A percentile compares a stretch with the other conserved stretches of the same genome.
Evolutionary conservation across 768 basidiomycete genomes (phyloP).

Genomic region (Hericium coralloides): DNA sequence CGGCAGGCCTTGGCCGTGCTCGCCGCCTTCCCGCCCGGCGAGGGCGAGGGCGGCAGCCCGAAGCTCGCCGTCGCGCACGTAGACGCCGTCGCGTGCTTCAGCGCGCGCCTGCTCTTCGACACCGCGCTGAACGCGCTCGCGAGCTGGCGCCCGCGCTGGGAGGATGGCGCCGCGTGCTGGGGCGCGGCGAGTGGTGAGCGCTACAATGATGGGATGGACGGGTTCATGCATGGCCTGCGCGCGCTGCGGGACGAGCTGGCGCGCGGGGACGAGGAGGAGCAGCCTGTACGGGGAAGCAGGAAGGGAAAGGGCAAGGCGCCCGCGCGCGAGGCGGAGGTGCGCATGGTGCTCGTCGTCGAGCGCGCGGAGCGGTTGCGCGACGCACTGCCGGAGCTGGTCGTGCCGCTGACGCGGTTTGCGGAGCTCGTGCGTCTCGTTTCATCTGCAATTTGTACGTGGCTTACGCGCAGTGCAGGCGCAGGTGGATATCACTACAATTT

Average conservation of each 20-base stretch:
- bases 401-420: conserved; percentile 60
- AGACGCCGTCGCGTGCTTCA: conserved; percentile 53
- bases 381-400: conserved; percentile 51
- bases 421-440: conserved; percentile 47
- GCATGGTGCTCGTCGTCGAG: conserved; percentile 57
- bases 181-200: conserved; percentile 28
- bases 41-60: conserved; percentile 1
- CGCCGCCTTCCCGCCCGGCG: conserved; percentile 8
- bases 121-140: conserved; percentile 53
- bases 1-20: conserved; percentile 25
- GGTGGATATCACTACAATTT: conserved; percentile 48
- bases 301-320: conserved; percentile 26
- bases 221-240: conserved; percentile 60
- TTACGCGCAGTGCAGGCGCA: conserved; percentile 34
- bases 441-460: background rate
- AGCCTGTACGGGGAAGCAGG: conserved; percentile 11
- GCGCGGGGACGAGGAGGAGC: conserved; percentile 1
- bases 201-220: conserved; percentile 60
- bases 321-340: conserved; percentile 19
- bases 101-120: conserved; percentile 56
- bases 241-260: conserved; percentile 23
- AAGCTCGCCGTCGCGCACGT: conserved; percentile 36
- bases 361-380: conserved; percentile 60
- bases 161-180: conserved; percentile 56
- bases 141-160: conserved; percentile 48